Base-by-base conservation (phyloP, 2,329 filamentous ascomycete species). In the Rhynchosporium secalis region DNA sequence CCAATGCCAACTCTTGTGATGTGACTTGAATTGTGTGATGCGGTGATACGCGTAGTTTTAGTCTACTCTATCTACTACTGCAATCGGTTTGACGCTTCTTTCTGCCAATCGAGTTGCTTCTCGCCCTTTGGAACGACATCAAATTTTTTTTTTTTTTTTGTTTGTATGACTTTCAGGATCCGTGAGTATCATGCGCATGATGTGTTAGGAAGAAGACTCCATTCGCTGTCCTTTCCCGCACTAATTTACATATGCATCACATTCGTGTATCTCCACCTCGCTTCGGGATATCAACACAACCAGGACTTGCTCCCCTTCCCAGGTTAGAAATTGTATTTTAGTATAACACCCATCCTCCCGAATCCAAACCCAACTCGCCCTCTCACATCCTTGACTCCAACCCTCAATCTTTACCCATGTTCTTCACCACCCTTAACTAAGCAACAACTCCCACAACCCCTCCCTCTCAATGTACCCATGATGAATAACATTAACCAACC, bases 401-500 rank as follows among this genome's bases (percentile, higher is more conserved):
- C 20, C 40, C 40, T 20, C 20, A 20, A 20, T 20, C 20, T 20
- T 20, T 15, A 43, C 10, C 40, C 10, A 43, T 4, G 13, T 15
- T 43, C 41, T n/a, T 45, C n/a, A 7, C 3, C 20, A 29, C 46
- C 15, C 31, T 49, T 31, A 60, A 1, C 28, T 38, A 29, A 81
- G 72, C 71, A 93, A 76, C 66, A 91, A 76, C 54, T 87, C 79
- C 91, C 91, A 95, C 70, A 95, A 74, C 29, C 85, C 88, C 55
- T 91, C 83, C 64, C 80, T 80, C 56, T 92, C 84, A 13, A 92
- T 79, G 75, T 83, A 95, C 59, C 89, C 87, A 71, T 93, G 91
- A 75, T 92, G 89, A 70, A 95, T 94, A 62, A 95, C 82, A 78
- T 96, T 98, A 48, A 98, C 92, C 69, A 99, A 78, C 90, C 93